Base-by-base conservation (phyloP, 2,329 filamentous ascomycete genomes). In the Microdochium nivale region DNA sequence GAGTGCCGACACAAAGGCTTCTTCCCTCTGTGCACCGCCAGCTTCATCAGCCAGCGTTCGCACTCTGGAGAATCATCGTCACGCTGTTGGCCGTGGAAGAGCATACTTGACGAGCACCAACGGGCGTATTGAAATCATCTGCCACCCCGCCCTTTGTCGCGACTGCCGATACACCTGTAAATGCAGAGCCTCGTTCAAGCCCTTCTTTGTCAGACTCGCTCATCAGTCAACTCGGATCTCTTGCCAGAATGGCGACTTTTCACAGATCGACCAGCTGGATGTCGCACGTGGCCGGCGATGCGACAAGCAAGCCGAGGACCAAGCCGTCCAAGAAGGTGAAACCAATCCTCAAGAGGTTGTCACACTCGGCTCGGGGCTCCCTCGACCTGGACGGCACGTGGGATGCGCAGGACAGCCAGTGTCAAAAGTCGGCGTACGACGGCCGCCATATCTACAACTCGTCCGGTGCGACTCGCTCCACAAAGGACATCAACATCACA, bases 341-440 rank as follows among this genome's bases (percentile, higher is more conserved):
- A 66, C 81, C 81, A 10, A 83, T 84, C 46, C 67, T 85, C 50
- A 83, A 82, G 65, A 84, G 83, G 63, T 63, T 78, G 56, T 67
- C 73, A 33, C 71, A 76, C 48, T 81, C 78, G 57, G 79, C 82
- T 57, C 83, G 82, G 69, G 82, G 75, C 60, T 84, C 81, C 47
- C 66, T 84, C 54, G 82, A 86, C 58, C 65, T 85, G 55, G 78
- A 84, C 62, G 76, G 81, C 46, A 72, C 73, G 21, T 81, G 79
- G 73, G 76, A 80, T 43, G 79, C 83, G 54, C 78, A 81, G 59
- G 66, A 68, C 65, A 60, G 56, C 24, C 57, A 66, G 62, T 37
- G 61, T 71, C 55, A 66, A 63, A 21, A 65, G 61, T 43, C 67
- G 61, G 32, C 53, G 54, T 25, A 50, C 53, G 13, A 62, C 58